Base-by-base conservation (phyloP, 2,329 filamentous ascomycete genomes). In the Trichothecium sympodiale region DNA sequence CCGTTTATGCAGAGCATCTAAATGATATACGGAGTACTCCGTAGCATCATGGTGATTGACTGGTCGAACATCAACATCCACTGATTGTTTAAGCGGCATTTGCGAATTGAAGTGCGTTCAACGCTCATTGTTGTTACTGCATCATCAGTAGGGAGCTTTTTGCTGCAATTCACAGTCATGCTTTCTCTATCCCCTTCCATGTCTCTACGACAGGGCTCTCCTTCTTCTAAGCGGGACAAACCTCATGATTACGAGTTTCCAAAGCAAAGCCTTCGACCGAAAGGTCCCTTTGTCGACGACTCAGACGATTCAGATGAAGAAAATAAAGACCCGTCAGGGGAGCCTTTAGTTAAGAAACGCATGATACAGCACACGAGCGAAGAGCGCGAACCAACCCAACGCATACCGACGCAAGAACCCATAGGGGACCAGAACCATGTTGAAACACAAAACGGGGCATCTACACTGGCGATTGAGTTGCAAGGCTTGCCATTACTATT, bases 101-200 rank as follows among this genome's bases (percentile, higher is more conserved):
- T 25, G 6, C 6, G 6, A 25, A 25, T 25, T 25, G 6, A 25
- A 25, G 20, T 10, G 6, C 6, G 20, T 6, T 25, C 20, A 10
- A 6, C 20, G 6, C 10, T 25, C 20, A 25, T 25, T 25, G 20
- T 25, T 25, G 6, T 25, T 25, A 25, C 10, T 25, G 6, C 20
- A 6, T 25, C n/a, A n/a, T 25, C 20, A 10, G 10, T 6, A 25
- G 6, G 20, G 20, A 25, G 20, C 10, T 25, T 25, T 25, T 25
- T 25, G 20, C 6, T 6, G 10, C 9, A n/a, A 30, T 14, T 14
- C 18, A 7, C 18, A 40, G 62, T 47, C 30, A 81, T 82, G 75
- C 59, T 73, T 17, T 63, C 69, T 27, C 63, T 71, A 28, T 79
- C 77, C 6, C 78, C 77, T 12, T 71, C 77, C 3, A 55, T 77